Conservation (phyloP, 2,329 filamentous ascomycete genomes). For the Acrocalymma vagum region DNA sequence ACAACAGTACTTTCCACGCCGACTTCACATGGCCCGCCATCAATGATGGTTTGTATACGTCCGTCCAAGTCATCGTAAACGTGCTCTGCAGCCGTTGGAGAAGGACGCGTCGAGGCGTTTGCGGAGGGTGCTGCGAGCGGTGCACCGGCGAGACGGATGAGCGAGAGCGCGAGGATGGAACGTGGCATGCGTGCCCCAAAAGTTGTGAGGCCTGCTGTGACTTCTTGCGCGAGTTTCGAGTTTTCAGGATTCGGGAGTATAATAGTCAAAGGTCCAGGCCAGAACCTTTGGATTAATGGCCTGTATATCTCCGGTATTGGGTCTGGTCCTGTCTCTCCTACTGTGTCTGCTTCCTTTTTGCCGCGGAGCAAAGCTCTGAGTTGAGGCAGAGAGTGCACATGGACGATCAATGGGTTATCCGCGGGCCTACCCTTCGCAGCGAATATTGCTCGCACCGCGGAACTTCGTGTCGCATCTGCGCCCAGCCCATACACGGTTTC, state of each 20-base stretch:
- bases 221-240: slow-evolving; percentile 83
- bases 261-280: slow-evolving; percentile 94
- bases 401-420: slow-evolving; percentile 95
- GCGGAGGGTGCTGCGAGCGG: slow-evolving; percentile 93
- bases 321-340: slow-evolving; percentile 31
- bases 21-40: slow-evolving; percentile 85
- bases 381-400: slow-evolving; percentile 84
- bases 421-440: slow-evolving; percentile 87
- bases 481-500: slow-evolving; percentile 97
- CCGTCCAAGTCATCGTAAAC: slow-evolving; percentile 86
- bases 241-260: slow-evolving; percentile 78
- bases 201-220: slow-evolving; percentile 83
- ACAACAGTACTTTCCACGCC: slow-evolving; percentile 98
- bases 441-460: slow-evolving; percentile 90
- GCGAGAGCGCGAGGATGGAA: slow-evolving; percentile 81
- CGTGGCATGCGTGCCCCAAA: slow-evolving; percentile 93
- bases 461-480: slow-evolving; percentile 90
- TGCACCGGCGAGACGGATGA: slow-evolving; percentile 80
- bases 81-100: slow-evolving; percentile 88
- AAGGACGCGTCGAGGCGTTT: slow-evolving; percentile 92
- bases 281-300: slow-evolving; percentile 82
- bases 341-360: slow-evolving; percentile 17
- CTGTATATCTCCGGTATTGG: slow-evolving; percentile 78
- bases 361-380: slow-evolving; percentile 67
- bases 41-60: slow-evolving; percentile 84